These are phyloP conservation scores for Psilocybe subaeruginosa DNA, from an alignment of 768 basidiomycete species.

Conservation along the genomic window DNA sequence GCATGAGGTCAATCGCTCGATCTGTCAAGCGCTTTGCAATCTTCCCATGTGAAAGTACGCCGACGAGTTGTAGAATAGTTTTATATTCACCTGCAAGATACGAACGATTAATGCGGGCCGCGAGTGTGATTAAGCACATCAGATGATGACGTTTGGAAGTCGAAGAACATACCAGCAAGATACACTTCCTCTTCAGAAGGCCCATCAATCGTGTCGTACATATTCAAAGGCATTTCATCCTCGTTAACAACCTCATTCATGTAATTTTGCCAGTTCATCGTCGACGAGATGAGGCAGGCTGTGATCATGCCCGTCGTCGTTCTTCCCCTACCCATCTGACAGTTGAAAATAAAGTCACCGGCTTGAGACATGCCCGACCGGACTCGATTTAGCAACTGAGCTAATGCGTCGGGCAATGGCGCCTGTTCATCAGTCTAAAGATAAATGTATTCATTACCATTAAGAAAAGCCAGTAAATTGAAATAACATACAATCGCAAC, in stretches of 20 bases:
- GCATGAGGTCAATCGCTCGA: slow-evolving; percentile 87
- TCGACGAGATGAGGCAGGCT: slow-evolving; percentile 83
- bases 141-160: too few relatives aligned
- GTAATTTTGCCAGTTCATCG: slow-evolving; percentile 57
- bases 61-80: slow-evolving; percentile 91
- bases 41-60: slow-evolving; percentile 91
- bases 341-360: slow-evolving; percentile 91
- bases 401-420: slow-evolving; percentile 86
- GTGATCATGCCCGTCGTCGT: slow-evolving; percentile 98
- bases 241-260: slow-evolving; percentile 41
- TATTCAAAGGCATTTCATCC: slow-evolving; percentile 35
- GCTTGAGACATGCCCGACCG: slow-evolving; percentile 56
- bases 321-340: slow-evolving; percentile 91
- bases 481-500: slow-evolving; percentile 76
- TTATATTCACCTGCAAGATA: slow-evolving; percentile 87
- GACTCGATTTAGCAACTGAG: slow-evolving; percentile 77
- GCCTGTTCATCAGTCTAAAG: slow-evolving; percentile 96
- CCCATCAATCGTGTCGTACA: slow-evolving; percentile 77
- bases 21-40: slow-evolving; percentile 90
- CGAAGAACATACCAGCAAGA: slow-evolving; percentile 62
- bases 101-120: too few relatives aligned
- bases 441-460: slow-evolving; percentile 4
- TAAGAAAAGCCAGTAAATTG: background rate
- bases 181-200: slow-evolving; percentile 89
- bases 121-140: too few relatives aligned